Conservation (phyloP, 495 filamentous ascomycete genomes). For the Hypomontagnella submonticulosa region DNA sequence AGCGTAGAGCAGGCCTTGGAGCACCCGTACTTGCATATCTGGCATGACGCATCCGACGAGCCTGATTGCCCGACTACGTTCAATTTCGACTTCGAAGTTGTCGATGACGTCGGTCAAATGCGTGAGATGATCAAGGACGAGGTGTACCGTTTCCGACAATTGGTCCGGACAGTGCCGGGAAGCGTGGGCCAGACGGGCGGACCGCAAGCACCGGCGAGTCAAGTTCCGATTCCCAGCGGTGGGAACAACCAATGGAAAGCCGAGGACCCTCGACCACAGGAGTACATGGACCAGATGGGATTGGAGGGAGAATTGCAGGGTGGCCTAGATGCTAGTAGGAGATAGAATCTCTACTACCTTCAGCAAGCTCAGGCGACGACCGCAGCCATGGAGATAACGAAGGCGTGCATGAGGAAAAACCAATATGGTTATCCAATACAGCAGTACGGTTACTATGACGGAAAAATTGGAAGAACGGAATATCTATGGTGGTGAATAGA, state of each 20-base stretch:
- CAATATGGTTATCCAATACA: neutral
- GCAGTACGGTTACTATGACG: slow-evolving; percentile 22
- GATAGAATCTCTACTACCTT: slow-evolving; percentile 38
- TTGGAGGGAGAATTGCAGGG: slow-evolving; percentile 89
- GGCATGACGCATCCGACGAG: slow-evolving; percentile 98
- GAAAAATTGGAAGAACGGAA: slow-evolving; percentile 9
- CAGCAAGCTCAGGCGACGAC: neutral
- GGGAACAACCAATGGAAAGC: slow-evolving; percentile 76
- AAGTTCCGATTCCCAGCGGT: slow-evolving; percentile 77
- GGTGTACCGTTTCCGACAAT: slow-evolving; percentile 80
- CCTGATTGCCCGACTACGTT: slow-evolving; percentile 92
- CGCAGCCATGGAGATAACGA: neutral
- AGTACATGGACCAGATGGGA: slow-evolving; percentile 66
- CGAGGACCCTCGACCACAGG: slow-evolving; percentile 90
- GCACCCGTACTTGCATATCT: slow-evolving; percentile 95
- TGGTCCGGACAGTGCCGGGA: slow-evolving; percentile 74
- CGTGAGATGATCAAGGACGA: slow-evolving; percentile 96
- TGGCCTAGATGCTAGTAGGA: slow-evolving; percentile 72
- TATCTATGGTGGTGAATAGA: slow-evolving; percentile 19
- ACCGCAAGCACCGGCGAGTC: slow-evolving; percentile 48
- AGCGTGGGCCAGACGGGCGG: slow-evolving; percentile 38
- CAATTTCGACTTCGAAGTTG: slow-evolving; percentile 97
- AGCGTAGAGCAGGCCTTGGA: slow-evolving; percentile 93
- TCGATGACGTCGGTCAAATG: slow-evolving; percentile 94
- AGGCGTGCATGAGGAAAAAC: slow-evolving; percentile 6